Evolutionary conservation across 139 green algal genomes (phyloP), one percentile per base, ranked within the genome.

Genomic region (Spirogloea muscicola): DNA sequence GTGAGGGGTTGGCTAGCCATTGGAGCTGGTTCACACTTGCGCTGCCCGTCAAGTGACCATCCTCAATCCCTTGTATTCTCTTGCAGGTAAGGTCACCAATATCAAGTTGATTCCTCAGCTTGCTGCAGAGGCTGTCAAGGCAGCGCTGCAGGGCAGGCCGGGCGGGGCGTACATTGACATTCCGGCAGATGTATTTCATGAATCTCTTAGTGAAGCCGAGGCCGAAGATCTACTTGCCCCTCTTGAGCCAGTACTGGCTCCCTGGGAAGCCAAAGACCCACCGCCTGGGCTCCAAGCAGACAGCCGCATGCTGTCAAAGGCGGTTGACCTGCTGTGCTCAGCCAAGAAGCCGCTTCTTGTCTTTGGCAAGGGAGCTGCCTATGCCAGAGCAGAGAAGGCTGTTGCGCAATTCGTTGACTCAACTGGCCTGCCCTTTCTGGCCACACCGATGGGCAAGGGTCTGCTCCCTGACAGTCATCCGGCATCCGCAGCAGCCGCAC

Each of bases 371-470:
- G 90, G 89, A 0, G 87, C 86, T 9, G 90, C 85, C 0, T 76
- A 84, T 21, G 69, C 80, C 2, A 27, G 29, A 5, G 57, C 70
- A 7, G 70, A 78, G 59, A 48, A 58, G 0, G 25, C 48, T 10
- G 46, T 94, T 60, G 51, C 62, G 6, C 5, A 63, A 39, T 71
- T 94, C 33, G 82, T 84, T 1, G 69, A 89, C 42, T 44, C 57
- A 2, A 73, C 81, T n/a, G 72, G 77, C 7, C 59, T 92, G 18
- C 88, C 90, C 3, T 89, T 91, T 71, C 68, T 94, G 43, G 62
- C 79, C 42, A 91, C 86, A 0, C 74, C 89, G 49, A 94, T 94
- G 89, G 90, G 86, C 29, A 84, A 91, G 10, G 90, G 90, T 21
- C 60, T 92, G 16, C 66, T 94, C 13, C 89, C 90, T 1, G 90